Evolutionary conservation across 306 rosid species (phyloP), one percentile per base, ranked within the genome.

Genomic region (Ziziphus jujuba): DNA sequence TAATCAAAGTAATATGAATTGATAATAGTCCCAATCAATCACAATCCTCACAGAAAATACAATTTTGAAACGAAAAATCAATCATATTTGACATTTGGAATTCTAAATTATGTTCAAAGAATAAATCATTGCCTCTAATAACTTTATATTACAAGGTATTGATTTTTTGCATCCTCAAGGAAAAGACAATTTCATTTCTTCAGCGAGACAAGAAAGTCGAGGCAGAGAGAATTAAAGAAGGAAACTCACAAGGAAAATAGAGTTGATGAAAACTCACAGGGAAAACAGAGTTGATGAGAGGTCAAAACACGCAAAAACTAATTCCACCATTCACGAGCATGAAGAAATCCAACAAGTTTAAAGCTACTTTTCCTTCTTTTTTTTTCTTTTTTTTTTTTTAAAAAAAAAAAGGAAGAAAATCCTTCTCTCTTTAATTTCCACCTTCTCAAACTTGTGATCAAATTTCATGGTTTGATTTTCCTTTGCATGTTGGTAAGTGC

Each of bases 271-370:
- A 56, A 71, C 90, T 82, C 80, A 87, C 98, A 52, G 90, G 7
- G 38, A 84, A 82, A 76, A 87, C 97, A 0, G 98, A 74, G 51
- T 91, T 71, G 54, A 88, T 84, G 16, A 91, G n/a, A n/a, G n/a
- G n/a, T n/a, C 8, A 78, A 10, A 28, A 79, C 82, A 43, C 90
- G 82, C 97, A 90, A 5, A 84, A 59, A 61, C 81, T 57, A 72
- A n/a, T n/a, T n/a, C n/a, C 33, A 28, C 33, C 33, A 28, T 28
- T 28, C 33, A 85, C 89, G 91, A 93, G 82, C 0, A 63, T 69
- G 82, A 90, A 72, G 78, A 86, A 90, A 69, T 89, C 82, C 6
- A 72, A 13, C 11, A 88, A 78, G 38, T 85, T 77, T 20, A 22
- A 61, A 2, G 84, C 78, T 23, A 75, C 79, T 40, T 38, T 63